Conservation (phyloP, 2,329 filamentous ascomycete species). For the Trichoderma semiorbis region DNA sequence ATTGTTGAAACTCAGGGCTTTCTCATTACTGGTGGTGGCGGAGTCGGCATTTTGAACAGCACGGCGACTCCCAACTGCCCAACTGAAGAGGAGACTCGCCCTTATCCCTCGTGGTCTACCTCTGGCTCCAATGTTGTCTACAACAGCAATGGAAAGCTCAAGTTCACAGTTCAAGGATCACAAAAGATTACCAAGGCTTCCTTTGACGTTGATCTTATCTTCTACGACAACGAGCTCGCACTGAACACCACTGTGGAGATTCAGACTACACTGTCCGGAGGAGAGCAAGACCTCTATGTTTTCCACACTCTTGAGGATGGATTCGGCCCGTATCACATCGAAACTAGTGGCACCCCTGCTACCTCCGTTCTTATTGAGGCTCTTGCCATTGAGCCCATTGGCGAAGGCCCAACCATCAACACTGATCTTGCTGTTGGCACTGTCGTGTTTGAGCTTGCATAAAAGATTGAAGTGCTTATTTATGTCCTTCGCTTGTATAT, state of each 20-base stretch:
- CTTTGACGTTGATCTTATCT: background rate
- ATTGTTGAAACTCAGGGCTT: background rate
- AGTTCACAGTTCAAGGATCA: background rate
- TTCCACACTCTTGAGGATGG: background rate
- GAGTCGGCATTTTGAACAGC: background rate
- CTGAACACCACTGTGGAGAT: background rate
- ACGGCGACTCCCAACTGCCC: background rate
- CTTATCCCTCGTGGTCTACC: background rate
- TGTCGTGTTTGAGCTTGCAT: background rate
- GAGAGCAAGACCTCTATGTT: background rate
- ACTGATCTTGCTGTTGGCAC: background rate
- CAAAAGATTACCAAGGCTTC: background rate
- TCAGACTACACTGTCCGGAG: background rate
- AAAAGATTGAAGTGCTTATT: background rate
- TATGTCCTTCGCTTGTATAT: background rate
- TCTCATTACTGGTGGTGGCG: background rate
- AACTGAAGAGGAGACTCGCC: background rate
- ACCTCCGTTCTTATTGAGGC: background rate
- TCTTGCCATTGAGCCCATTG: background rate
- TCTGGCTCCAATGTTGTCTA: conserved; percentile 1
- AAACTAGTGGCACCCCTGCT: background rate
- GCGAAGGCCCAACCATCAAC: conserved; percentile 4
- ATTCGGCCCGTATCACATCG: background rate
- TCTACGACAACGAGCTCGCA: background rate
- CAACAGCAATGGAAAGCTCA: background rate